phyloP scores from a whole-genome alignment of 2,329 filamentous ascomycete genomes.

The Ceratocystis ficicola region DNA sequence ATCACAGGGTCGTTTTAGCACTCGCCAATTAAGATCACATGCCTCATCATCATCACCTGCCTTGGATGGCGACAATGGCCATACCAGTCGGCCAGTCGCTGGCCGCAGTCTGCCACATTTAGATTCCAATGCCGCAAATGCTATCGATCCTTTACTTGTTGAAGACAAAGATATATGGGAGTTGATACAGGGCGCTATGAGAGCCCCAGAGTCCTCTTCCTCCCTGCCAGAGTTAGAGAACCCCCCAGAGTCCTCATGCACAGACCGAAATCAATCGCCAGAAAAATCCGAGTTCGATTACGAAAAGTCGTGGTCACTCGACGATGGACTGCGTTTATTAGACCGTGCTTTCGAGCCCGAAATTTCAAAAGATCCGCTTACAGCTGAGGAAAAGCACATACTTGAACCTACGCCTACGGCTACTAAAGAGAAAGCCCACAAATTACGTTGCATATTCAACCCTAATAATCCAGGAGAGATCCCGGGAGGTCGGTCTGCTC shows the following conservation, averaged over 20 bases:
- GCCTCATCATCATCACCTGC: neutral
- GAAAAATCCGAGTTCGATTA: slow-evolving; percentile 4
- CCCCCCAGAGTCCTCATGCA: neutral
- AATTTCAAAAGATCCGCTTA: slow-evolving; percentile 4
- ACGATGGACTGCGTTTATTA: slow-evolving; percentile 8
- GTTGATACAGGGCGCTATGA: slow-evolving; percentile 7
- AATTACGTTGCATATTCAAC: neutral
- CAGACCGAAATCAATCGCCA: too few species aligned
- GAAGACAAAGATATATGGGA: slow-evolving; percentile 14
- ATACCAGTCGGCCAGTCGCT: neutral
- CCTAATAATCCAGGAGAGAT: neutral
- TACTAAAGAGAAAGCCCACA: neutral
- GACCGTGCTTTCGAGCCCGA: neutral
- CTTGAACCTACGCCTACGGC: neutral
- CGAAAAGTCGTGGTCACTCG: slow-evolving; percentile 17
- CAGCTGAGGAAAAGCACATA: slow-evolving; percentile 12
- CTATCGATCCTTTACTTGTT: slow-evolving; percentile 7
- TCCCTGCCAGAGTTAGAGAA: neutral
- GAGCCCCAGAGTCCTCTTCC: neutral
- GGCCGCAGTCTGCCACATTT: neutral
- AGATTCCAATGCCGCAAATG: neutral
- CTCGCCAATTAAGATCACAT: neutral
- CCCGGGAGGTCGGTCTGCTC: neutral
- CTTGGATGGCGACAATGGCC: neutral
- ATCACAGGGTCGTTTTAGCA: neutral